Percentiles rank a stretch among this genome's conserved stretches.
These are phyloP conservation scores for Clitopilus passeckerianus DNA, from an alignment of 768 basidiomycete genomes.

Conservation along the genomic window DNA sequence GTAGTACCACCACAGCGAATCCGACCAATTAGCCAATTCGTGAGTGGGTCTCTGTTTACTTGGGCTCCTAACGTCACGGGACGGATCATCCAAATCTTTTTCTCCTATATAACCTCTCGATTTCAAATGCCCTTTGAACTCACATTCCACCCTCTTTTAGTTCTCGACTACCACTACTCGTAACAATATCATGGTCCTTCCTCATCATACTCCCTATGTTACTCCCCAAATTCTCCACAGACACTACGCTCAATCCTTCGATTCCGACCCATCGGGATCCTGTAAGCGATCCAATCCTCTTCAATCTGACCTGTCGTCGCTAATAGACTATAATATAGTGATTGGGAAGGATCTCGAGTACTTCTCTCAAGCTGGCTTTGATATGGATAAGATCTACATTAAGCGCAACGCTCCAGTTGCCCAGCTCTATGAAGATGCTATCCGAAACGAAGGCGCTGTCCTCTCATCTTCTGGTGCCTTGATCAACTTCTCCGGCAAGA, in stretches of 20 bases:
- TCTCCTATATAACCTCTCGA: conserved; percentile 7
- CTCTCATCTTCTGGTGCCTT: conserved; percentile 93
- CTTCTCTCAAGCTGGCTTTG: conserved; percentile 98
- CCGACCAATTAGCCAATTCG: not conserved
- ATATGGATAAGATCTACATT: conserved; percentile 96
- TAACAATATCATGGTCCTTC: conserved; percentile 48
- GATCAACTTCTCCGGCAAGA: conserved; percentile 99
- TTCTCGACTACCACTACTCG: conserved; percentile 12
- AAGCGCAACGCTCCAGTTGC: conserved; percentile 91
- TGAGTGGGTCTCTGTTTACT: not conserved
- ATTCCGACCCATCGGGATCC: conserved; percentile 54
- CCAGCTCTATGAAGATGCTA: conserved; percentile 93
- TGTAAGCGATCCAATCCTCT: conserved; percentile 30
- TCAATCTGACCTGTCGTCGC: not conserved
- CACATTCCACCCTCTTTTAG: conserved; percentile 10
- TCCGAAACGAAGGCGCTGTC: conserved; percentile 98
- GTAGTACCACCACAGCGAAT: not conserved
- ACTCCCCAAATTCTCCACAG: conserved; percentile 89
- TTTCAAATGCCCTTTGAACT: not conserved
- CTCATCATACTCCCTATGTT: conserved; percentile 77
- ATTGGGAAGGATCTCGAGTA: conserved; percentile 92
- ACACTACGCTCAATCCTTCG: conserved; percentile 72
- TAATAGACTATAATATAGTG: conserved; percentile 40
- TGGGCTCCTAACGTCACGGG: conserved; percentile 12
- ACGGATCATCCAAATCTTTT: conserved; percentile 13